Evolutionary conservation across 169 alveolate genomes (phyloP).

Genomic region (Amoebophrya sp.): DNA sequence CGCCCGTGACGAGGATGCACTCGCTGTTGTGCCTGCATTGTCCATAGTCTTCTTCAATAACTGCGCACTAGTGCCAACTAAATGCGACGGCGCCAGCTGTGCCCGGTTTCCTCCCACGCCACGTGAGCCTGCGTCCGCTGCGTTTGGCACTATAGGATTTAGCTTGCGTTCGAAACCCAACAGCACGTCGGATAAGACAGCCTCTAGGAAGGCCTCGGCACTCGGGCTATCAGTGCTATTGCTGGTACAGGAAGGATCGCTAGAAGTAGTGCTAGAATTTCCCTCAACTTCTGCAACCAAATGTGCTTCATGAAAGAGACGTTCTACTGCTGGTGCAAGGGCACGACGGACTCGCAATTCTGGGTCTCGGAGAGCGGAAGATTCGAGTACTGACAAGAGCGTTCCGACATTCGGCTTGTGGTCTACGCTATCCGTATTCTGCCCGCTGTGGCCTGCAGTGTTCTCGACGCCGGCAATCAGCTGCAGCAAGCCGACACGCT

Average conservation of each 20-base stretch:
- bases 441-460: too few relatives aligned
- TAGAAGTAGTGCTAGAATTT: not conserved
- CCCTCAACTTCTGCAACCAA: not conserved
- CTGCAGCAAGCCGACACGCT: too few relatives aligned
- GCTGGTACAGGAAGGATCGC: not conserved
- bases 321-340: not conserved
- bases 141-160: not conserved
- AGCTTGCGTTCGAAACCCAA: not conserved
- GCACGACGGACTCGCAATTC: constrained; percentile 1
- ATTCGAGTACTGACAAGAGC: not conserved
- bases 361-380: too few relatives aligned
- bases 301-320: not conserved
- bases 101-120: not conserved
- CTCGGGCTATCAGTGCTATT: not conserved
- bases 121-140: not conserved
- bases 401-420: too few relatives aligned
- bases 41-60: too few relatives aligned
- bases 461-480: too few relatives aligned
- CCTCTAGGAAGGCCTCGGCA: not conserved
- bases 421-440: too few relatives aligned
- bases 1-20: too few relatives aligned
- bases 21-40: too few relatives aligned
- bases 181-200: not conserved
- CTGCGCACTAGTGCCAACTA: too few relatives aligned
- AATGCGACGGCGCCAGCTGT: too few relatives aligned